These are phyloP conservation scores for Auricularia sp. DNA, from an alignment of 768 basidiomycete genomes.

Conservation along the genomic window DNA sequence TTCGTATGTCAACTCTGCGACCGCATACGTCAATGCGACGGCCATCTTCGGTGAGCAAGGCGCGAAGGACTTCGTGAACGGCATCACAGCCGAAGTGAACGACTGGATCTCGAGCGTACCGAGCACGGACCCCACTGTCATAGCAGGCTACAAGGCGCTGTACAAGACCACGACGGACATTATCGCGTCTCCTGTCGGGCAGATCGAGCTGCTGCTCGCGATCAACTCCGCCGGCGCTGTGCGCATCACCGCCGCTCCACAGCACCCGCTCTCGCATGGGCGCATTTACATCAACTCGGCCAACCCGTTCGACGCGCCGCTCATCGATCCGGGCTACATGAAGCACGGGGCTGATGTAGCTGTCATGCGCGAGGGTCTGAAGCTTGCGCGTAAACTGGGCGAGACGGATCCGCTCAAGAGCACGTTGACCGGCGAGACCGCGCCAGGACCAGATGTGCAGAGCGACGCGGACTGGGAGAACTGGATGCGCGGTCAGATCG, in stretches of 20 bases:
- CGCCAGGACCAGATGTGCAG: slow-evolving; percentile 38
- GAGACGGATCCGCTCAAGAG: slow-evolving; percentile 39
- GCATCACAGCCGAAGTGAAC: slow-evolving; percentile 21
- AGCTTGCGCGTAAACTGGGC: slow-evolving; percentile 49
- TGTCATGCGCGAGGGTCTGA: slow-evolving; percentile 48
- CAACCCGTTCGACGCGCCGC: slow-evolving; percentile 47
- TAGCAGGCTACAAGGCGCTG: slow-evolving; percentile 46
- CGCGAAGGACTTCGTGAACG: slow-evolving; percentile 23
- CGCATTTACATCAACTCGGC: slow-evolving; percentile 49
- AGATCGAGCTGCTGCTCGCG: slow-evolving; percentile 46
- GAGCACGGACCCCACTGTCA: slow-evolving; percentile 32
- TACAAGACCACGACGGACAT: slow-evolving; percentile 35
- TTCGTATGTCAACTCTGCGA: slow-evolving; percentile 55
- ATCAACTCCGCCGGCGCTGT: slow-evolving; percentile 24
- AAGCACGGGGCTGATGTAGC: slow-evolving; percentile 39
- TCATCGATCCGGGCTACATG: slow-evolving; percentile 60
- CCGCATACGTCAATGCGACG: slow-evolving; percentile 47
- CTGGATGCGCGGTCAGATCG: slow-evolving; percentile 34
- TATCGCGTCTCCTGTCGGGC: slow-evolving; percentile 33
- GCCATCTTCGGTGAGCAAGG: slow-evolving; percentile 29
- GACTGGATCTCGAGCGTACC: slow-evolving; percentile 28
- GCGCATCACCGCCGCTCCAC: slow-evolving; percentile 53
- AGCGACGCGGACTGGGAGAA: slow-evolving; percentile 48
- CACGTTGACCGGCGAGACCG: slow-evolving; percentile 33
- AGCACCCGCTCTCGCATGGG: slow-evolving; percentile 56